Percentiles rank a stretch among this genome's conserved stretches.
Evolutionary conservation across 2,329 filamentous ascomycete genomes (phyloP).

Genomic region (Penicillium sp.): DNA sequence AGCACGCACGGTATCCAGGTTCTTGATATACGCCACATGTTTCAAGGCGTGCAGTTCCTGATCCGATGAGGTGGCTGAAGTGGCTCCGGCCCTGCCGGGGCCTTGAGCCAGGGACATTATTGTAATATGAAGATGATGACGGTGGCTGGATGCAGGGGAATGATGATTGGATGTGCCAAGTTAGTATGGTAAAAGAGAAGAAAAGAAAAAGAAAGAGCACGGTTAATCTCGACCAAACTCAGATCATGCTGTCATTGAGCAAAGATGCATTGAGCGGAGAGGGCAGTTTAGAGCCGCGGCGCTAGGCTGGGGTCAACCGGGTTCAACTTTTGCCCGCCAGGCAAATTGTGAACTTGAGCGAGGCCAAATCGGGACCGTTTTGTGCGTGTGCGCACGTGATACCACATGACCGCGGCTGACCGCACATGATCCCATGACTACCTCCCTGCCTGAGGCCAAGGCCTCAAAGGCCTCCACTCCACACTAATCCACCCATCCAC

Average conservation of each 20-base stretch:
- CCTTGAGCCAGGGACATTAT: constrained; percentile 65
- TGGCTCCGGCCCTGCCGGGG: constrained; percentile 57
- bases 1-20: constrained; percentile 76
- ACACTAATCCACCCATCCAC: neutral
- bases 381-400: constrained; percentile 17
- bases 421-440: neutral
- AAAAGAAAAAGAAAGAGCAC: constrained; percentile 4
- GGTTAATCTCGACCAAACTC: constrained; percentile 1
- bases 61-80: constrained; percentile 48
- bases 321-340: constrained; percentile 6
- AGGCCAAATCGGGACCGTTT: constrained; percentile 10
- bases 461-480: neutral
- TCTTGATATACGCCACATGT: constrained; percentile 92
- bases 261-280: constrained; percentile 16
- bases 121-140: neutral
- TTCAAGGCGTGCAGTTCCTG: constrained; percentile 61
- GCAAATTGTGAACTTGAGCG: constrained; percentile 13
- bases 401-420: too few relatives aligned
- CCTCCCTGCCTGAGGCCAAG: neutral
- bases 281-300: constrained; percentile 19
- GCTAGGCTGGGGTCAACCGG: constrained; percentile 6
- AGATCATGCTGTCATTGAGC: constrained; percentile 24
- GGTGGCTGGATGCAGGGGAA: constrained; percentile 1
- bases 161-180: constrained; percentile 17
- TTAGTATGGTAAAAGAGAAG: constrained; percentile 15